Evolutionary conservation across 1,139 yeast species (phyloP).

Genomic region (Geotrichum phurueaensis): DNA sequence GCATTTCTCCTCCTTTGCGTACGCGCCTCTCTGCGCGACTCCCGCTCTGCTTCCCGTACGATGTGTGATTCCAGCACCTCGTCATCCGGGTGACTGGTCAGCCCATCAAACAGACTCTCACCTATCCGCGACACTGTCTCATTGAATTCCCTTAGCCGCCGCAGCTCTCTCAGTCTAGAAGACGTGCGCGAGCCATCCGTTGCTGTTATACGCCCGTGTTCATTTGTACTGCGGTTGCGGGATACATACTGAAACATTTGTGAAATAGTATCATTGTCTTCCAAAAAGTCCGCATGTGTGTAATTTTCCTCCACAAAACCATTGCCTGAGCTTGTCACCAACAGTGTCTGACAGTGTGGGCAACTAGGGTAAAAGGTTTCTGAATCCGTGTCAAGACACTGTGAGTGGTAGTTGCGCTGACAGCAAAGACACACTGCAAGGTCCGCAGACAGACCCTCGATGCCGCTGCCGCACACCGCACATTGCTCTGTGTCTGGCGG

Average conservation of each 20-base stretch:
- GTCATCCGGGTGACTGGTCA: slow-evolving; percentile 2
- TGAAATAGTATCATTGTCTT: neutral
- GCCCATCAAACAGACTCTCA: neutral
- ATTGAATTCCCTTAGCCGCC: slow-evolving; percentile 2
- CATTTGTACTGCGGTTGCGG: neutral
- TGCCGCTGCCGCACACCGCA: slow-evolving; percentile 4
- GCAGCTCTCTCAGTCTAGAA: slow-evolving; percentile 4
- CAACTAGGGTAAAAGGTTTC: neutral
- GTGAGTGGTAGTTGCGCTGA: slow-evolving; percentile 6
- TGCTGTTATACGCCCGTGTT: slow-evolving; percentile 1
- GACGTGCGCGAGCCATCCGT: slow-evolving; percentile 7
- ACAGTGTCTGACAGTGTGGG: neutral
- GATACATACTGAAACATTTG: slow-evolving; percentile 1
- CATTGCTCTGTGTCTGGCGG: neutral
- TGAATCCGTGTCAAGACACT: slow-evolving; percentile 1
- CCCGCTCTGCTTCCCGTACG: slow-evolving; percentile 6
- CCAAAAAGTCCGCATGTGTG: neutral
- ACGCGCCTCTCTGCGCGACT: slow-evolving; percentile 1
- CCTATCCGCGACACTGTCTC: neutral
- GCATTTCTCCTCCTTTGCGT: neutral
- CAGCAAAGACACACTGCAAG: slow-evolving; percentile 11
- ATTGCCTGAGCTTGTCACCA: neutral
- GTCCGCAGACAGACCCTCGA: slow-evolving; percentile 2
- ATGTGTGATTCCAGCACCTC: slow-evolving; percentile 4
- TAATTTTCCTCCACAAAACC: neutral